Evolutionary conservation across 768 basidiomycete species (phyloP), one percentile per base, ranked within the genome.

Genomic region (Phylloporus rhodoxanthus): DNA sequence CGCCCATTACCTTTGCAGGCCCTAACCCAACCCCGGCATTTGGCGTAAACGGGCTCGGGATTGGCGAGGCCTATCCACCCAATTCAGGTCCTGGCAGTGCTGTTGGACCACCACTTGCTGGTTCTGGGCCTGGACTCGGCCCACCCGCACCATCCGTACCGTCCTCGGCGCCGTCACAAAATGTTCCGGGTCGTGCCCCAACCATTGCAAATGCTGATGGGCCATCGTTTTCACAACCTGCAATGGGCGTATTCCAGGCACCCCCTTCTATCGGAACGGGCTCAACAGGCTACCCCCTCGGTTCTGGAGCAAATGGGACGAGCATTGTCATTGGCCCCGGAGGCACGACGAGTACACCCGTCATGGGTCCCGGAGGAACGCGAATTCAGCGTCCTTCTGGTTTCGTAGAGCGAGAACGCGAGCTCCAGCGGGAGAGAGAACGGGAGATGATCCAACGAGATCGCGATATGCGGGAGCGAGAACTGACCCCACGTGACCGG

Each of bases 361-460:
- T 32, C 25, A 43, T 52, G 13, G 59, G 58, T 17, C 50, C 53
- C 17, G 64, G 53, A 25, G 58, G 58, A 13, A 9, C 50, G 19
- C 59, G 63, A 37, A 57, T 55, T 10, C 63, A 56, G 33, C 63
- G 64, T 21, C 55, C 61, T 15, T 53, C 63, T 1, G 51, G 43
- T n/a, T 61, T 29, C 55, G 73, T 72, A 54, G 72, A 71, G 7
- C 63, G 64, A 44, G 49, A 63, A 38, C 57, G 56, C 1, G 63
- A 58, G 7, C 30, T 52, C 6, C 61, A 57, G 40, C 54, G 54
- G 40, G 58, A 60, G 3, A 48, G 64, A 43, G 66, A 66, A 51
- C 59, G 55, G 2, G 66, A 67, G 30, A 47, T 58, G 50, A 49
- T 56, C 5, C 68, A 66, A 30, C 66, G 60, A n/a, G 62, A 68